phyloP scores from a whole-genome alignment of 768 basidiomycete genomes.

The Gymnopilus junonius region DNA sequence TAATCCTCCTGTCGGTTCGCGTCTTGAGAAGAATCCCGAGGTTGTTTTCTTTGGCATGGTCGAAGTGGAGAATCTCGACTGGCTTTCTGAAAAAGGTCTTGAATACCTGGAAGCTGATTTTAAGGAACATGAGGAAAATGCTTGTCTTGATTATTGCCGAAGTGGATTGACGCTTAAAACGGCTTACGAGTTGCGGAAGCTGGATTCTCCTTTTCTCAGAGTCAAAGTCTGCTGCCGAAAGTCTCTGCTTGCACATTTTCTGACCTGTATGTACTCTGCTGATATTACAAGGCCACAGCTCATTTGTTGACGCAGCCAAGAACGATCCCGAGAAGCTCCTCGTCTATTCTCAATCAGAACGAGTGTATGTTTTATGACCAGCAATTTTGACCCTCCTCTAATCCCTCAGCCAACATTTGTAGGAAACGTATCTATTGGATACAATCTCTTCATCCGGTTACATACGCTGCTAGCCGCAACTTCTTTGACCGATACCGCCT shows the following conservation, averaged over 20 bases:
- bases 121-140: conserved; percentile 38
- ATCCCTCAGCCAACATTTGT: conserved; percentile 1
- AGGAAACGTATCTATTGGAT: conserved; percentile 52
- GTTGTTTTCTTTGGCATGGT: conserved; percentile 59
- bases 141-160: conserved; percentile 23
- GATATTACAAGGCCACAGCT: not conserved
- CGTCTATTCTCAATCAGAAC: conserved; percentile 15
- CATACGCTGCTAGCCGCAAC: conserved; percentile 45
- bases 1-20: conserved; percentile 25
- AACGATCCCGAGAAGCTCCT: conserved; percentile 21
- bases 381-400: not conserved
- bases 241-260: conserved; percentile 19
- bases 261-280: conserved; percentile 25
- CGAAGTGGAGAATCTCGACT: conserved; percentile 45
- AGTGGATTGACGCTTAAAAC: conserved; percentile 37
- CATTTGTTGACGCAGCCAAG: conserved; percentile 17
- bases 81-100: conserved; percentile 54
- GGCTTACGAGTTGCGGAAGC: conserved; percentile 36
- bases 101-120: conserved; percentile 48
- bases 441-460: conserved; percentile 47
- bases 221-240: conserved; percentile 22
- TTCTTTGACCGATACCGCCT: conserved; percentile 59
- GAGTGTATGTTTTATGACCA: not conserved
- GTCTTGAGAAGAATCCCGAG: conserved; percentile 16
- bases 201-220: conserved; percentile 15